Percentiles rank a stretch among this genome's conserved stretches.
These are phyloP conservation scores for Kazachstania africana DNA, from an alignment of 805 yeast species.

Conservation along the genomic window DNA sequence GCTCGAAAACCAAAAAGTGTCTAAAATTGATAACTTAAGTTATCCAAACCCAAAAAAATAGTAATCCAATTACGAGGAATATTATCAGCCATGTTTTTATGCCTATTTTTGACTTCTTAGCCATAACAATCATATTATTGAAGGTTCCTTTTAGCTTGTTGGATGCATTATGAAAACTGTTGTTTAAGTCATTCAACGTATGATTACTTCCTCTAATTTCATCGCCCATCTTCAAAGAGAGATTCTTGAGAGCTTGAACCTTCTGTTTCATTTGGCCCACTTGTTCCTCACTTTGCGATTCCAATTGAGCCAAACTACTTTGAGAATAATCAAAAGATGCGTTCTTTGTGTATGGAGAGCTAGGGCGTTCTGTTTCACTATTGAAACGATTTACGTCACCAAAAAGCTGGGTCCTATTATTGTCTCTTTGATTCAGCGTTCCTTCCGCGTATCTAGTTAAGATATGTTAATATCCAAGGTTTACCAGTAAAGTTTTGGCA, in stretches of 20 bases:
- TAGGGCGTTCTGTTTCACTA: conserved; percentile 6
- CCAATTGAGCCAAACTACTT: conserved; percentile 44
- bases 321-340: conserved; percentile 35
- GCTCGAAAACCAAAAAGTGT: no score
- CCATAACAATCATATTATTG: conserved; percentile 50
- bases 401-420: conserved; percentile 23
- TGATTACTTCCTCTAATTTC: conserved; percentile 46
- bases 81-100: conserved; percentile 49
- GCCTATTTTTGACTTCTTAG: conserved; percentile 50
- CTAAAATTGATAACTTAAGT: conserved; percentile 3
- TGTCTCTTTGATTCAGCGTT: conserved; percentile 19
- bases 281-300: conserved; percentile 55
- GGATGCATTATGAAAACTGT: conserved; percentile 37
- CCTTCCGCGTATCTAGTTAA: conserved; percentile 13
- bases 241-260: conserved; percentile 41
- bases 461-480: no score
- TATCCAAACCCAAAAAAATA: conserved; percentile 42
- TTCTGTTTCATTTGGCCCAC: conserved; percentile 42
- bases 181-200: conserved; percentile 31
- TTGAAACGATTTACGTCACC: conserved; percentile 7
- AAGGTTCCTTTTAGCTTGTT: conserved; percentile 40
- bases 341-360: conserved; percentile 33
- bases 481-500: no score
- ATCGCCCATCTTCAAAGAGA: conserved; percentile 49
- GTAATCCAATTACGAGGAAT: conserved; percentile 35